phyloP scores from a whole-genome alignment of 2,329 filamentous ascomycete species.

The Aspergillus jensenii region DNA sequence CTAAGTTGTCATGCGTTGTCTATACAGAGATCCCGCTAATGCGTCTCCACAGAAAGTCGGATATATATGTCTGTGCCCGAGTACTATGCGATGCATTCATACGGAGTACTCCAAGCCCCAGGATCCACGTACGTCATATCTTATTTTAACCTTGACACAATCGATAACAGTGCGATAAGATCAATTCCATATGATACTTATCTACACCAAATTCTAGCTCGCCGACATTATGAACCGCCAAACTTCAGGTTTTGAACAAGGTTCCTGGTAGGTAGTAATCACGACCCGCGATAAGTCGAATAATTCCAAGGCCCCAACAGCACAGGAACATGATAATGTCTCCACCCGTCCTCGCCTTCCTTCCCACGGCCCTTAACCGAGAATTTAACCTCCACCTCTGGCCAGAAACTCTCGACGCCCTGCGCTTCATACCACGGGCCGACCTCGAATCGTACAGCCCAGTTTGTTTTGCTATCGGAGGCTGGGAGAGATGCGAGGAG shows the following conservation, averaged over 20 bases:
- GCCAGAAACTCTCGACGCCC: conserved; percentile 52
- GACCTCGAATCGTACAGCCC: conserved; percentile 48
- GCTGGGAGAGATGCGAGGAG: conserved; percentile 36
- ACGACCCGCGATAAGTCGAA: conserved; percentile 52
- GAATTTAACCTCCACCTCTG: conserved; percentile 52
- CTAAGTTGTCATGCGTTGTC: neutral
- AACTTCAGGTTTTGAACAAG: neutral
- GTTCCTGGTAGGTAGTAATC: neutral
- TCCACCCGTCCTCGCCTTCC: conserved; percentile 43
- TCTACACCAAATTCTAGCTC: neutral
- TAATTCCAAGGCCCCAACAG: conserved; percentile 52
- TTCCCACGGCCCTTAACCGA: conserved; percentile 45
- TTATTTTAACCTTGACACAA: neutral
- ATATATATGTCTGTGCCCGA: neutral
- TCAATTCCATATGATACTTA: neutral
- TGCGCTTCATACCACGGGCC: conserved; percentile 49
- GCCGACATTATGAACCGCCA: neutral
- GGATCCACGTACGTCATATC: neutral
- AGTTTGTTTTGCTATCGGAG: conserved; percentile 42
- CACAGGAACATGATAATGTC: conserved; percentile 54
- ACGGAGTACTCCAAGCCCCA: too few species aligned
- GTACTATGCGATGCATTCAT: too few species aligned
- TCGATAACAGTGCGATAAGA: neutral
- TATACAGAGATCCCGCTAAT: neutral
- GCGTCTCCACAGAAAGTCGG: neutral